Conservation (phyloP, 192 early-diverging fungal genomes). For the Linnemannia hyalina region DNA sequence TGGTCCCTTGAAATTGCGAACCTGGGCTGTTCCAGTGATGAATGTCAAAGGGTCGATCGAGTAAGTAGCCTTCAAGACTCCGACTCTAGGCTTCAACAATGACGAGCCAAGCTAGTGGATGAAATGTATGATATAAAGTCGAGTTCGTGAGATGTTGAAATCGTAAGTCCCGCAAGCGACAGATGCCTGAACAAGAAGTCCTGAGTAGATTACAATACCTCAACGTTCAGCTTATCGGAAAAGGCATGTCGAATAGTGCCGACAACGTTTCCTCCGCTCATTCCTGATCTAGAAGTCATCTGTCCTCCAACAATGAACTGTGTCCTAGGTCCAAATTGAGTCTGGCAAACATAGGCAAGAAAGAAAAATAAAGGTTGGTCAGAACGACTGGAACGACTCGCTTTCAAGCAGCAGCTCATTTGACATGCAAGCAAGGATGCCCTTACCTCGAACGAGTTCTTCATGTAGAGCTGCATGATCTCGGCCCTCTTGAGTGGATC, state of each 20-base stretch:
- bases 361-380: neutral
- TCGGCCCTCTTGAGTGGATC: constrained; percentile 52
- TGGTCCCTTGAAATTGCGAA: constrained; percentile 69
- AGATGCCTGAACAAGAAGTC: neutral
- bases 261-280: constrained; percentile 82
- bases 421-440: neutral
- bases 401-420: neutral
- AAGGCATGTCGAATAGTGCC: constrained; percentile 85
- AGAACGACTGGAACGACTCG: neutral
- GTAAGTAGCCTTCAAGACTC: constrained; percentile 73
- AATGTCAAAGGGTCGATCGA: constrained; percentile 70
- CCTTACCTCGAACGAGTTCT: constrained; percentile 74
- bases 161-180: neutral
- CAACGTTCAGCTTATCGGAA: constrained; percentile 76
- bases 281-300: constrained; percentile 74
- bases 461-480: constrained; percentile 66
- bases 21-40: constrained; percentile 69
- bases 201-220: constrained; percentile 61
- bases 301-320: constrained; percentile 67
- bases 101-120: constrained; percentile 65
- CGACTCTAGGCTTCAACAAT: constrained; percentile 64
- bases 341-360: constrained; percentile 44
- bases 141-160: neutral
- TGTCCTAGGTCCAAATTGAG: constrained; percentile 66
- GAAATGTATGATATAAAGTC: neutral